Evolutionary conservation across 192 early-diverging fungal species (phyloP).

Genomic region (Coemansia sp.): DNA sequence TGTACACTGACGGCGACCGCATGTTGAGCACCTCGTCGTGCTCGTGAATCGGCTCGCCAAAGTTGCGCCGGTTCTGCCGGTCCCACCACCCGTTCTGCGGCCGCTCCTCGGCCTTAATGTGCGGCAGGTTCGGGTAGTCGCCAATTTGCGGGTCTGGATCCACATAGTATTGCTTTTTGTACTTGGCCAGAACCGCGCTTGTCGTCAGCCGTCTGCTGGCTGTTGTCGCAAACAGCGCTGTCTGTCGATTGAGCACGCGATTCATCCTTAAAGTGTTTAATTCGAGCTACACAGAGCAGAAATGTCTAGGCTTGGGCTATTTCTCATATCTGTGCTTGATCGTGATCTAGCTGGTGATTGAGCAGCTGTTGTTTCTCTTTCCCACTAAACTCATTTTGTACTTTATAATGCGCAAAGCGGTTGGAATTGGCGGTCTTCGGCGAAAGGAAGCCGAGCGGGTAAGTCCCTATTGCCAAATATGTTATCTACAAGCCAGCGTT

Average conservation of each 20-base stretch:
- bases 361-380: not conserved
- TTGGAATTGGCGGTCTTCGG: conserved; percentile 59
- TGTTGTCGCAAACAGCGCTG: not conserved
- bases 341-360: not conserved
- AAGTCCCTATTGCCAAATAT: conserved; percentile 1
- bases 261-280: conserved; percentile 24
- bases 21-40: conserved; percentile 71
- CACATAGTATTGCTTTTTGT: conserved; percentile 41
- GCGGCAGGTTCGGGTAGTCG: conserved; percentile 73
- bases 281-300: not conserved
- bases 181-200: conserved; percentile 15
- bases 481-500: not conserved
- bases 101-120: conserved; percentile 61
- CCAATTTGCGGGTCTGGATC: conserved; percentile 73
- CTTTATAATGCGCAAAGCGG: conserved; percentile 43
- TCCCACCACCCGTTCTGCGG: conserved; percentile 69
- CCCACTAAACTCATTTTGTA: not conserved
- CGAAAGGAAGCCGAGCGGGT: conserved; percentile 53
- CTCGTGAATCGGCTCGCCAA: conserved; percentile 69
- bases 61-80: conserved; percentile 73
- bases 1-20: conserved; percentile 67
- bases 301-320: not conserved
- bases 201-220: not conserved
- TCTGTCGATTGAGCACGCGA: conserved; percentile 19
- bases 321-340: not conserved